Conservation (phyloP, 2,329 filamentous ascomycete species). For the Aureobasidium uvarum region DNA sequence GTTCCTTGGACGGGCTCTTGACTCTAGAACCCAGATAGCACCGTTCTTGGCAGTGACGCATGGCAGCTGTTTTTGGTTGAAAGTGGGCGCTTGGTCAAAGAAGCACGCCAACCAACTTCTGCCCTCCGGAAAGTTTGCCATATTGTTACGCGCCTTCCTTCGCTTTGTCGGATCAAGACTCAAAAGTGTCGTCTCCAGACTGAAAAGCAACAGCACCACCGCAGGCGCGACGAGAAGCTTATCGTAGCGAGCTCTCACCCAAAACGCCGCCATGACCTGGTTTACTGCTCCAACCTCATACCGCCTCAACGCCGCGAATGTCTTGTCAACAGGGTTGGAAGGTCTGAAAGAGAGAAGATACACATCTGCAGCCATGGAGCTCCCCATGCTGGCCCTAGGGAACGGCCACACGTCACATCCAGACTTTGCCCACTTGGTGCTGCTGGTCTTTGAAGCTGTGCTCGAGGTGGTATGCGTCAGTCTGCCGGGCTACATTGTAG, state of each 20-base stretch:
- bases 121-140: background rate
- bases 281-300: slow-evolving; percentile 24
- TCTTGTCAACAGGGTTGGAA: slow-evolving; percentile 10
- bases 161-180: background rate
- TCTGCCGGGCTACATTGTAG: slow-evolving; percentile 89
- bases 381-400: slow-evolving; percentile 23
- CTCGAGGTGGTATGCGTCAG: slow-evolving; percentile 94
- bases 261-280: slow-evolving; percentile 14
- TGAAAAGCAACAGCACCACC: background rate
- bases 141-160: slow-evolving; percentile 4
- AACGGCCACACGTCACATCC: slow-evolving; percentile 53
- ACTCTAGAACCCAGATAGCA: background rate
- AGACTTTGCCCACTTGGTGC: slow-evolving; percentile 64
- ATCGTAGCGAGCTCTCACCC: slow-evolving; percentile 1
- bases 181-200: too few species aligned
- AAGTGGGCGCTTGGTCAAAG: background rate
- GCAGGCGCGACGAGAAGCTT: background rate
- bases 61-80: background rate
- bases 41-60: slow-evolving; percentile 7
- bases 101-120: background rate
- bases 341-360: slow-evolving; percentile 5
- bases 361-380: slow-evolving; percentile 13
- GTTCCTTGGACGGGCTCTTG: background rate
- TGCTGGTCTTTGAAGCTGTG: slow-evolving; percentile 92
- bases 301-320: slow-evolving; percentile 15